Evolutionary conservation across 1,139 yeast genomes (phyloP).

Genomic region (Zygoascus meyerae): DNA sequence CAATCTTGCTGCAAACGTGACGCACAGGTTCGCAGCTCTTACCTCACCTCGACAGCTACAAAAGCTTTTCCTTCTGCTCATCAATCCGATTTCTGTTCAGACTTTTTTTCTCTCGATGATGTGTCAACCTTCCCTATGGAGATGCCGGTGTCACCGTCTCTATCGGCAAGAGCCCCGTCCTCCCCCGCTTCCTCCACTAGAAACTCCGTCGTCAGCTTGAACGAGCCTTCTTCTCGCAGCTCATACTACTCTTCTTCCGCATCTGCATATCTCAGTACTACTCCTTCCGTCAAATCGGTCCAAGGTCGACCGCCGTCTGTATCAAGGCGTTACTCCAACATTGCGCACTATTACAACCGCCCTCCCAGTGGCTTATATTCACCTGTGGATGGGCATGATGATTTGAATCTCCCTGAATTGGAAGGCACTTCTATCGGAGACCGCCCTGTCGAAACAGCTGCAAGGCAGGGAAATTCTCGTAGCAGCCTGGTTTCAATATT

Average conservation of each 20-base stretch:
- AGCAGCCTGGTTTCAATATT: too few relatives aligned
- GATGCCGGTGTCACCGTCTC: conserved; percentile 7
- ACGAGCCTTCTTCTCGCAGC: conserved; percentile 10
- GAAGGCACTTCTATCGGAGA: conserved; percentile 7
- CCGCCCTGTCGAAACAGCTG: conserved; percentile 5
- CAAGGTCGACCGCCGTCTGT: neutral
- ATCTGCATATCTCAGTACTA: neutral
- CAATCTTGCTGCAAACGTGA: conserved; percentile 24
- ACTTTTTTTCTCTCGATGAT: conserved; percentile 4
- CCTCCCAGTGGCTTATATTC: neutral
- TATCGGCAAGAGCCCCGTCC: conserved; percentile 9
- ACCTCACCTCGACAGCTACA: neutral
- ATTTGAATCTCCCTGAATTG: conserved; percentile 10
- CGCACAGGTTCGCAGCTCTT: conserved; percentile 17
- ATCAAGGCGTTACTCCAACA: neutral
- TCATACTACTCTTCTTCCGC: conserved; percentile 4
- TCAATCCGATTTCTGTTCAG: neutral
- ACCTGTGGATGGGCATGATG: neutral
- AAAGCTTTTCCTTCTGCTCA: neutral
- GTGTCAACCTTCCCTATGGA: conserved; percentile 9
- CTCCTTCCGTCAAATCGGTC: conserved; percentile 1
- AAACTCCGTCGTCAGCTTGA: conserved; percentile 9
- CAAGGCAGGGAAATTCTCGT: neutral
- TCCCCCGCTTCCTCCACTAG: conserved; percentile 8
- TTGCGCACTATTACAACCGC: conserved; percentile 2